Base-by-base conservation (phyloP, 352 stramenopile species). In the Phytopythium ostracodes region DNA sequence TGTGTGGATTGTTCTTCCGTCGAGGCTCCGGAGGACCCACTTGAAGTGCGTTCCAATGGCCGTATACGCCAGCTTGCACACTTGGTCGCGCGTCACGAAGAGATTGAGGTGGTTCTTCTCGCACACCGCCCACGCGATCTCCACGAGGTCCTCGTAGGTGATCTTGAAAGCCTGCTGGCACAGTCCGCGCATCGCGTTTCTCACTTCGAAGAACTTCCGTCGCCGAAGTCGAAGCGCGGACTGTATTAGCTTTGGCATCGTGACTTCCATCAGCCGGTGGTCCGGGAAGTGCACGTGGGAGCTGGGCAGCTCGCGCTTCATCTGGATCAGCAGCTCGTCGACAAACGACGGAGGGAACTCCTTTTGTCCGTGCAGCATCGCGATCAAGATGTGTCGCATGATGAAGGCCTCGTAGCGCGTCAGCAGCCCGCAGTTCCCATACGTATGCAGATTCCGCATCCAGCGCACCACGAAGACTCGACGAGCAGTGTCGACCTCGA, bases 321-420 rank as follows among this genome's bases (percentile, higher is more conserved):
- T 88, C 22, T 73, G 61, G 2, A 50, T 40, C n/a, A 74, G 38
- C 9, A 61, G 55, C 4, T 72, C 60, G n/a, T 68, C 51, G 27
- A 75, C 50, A 36, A 72, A 58, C 12, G 27, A 49, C 2, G n/a
- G 22, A 9, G 59, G 46, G 46, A 67, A 60, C 0, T 60, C 55
- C 17, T 20, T 72, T 50, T 29, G 47, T 24, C 17, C 47, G 20
- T 67, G 56, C 25, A 22, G 11, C 17, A 58, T 40, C 33, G 38
- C 42, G 38, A 43, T 50, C 12, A 36, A 25, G 65, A 77, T 8
- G 62, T 56, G 9, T 10, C 60, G 8, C 18, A 22, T 46, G 29
- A 91, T 64, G 52, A 86, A 91, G 8, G 63, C 59, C 47, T 91
- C 82, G 53, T 91, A 88, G 46, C 77, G 76, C 38, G 81, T 62